phyloP scores from a whole-genome alignment of 805 yeast genomes.

The Isabelozyma rhagii region DNA sequence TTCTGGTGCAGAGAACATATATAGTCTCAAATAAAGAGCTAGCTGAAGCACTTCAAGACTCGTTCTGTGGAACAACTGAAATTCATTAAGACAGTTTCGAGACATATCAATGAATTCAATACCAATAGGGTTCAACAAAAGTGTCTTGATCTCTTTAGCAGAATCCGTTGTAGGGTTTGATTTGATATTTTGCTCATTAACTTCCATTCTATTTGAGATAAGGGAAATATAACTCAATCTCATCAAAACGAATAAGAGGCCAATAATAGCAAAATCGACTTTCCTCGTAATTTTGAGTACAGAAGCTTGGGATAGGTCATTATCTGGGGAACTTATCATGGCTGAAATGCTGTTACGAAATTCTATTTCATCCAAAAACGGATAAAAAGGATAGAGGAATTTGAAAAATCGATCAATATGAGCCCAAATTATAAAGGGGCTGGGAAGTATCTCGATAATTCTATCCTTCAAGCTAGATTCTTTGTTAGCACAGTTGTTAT shows the following conservation, averaged over 20 bases:
- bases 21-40: slow-evolving; percentile 7
- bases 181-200: not conserved
- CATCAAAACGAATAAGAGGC: slow-evolving; percentile 10
- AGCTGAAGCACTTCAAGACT: slow-evolving; percentile 9
- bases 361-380: slow-evolving; percentile 12
- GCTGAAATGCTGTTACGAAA: slow-evolving; percentile 8
- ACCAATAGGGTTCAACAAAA: slow-evolving; percentile 10
- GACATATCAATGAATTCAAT: slow-evolving; percentile 13
- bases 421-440: not conserved
- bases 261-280: slow-evolving; percentile 8
- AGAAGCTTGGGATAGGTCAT: not conserved
- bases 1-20: slow-evolving; percentile 13
- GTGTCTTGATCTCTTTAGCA: slow-evolving; percentile 1
- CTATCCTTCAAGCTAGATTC: not conserved
- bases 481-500: not conserved
- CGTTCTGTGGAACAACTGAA: slow-evolving; percentile 7
- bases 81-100: slow-evolving; percentile 9
- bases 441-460: not conserved
- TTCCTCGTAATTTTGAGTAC: not conserved
- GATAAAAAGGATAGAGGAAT: slow-evolving; percentile 11
- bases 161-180: not conserved
- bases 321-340: slow-evolving; percentile 8
- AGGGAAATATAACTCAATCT: slow-evolving; percentile 13
- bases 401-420: slow-evolving; percentile 10
- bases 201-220: slow-evolving; percentile 7